Percentiles rank a stretch among this genome's conserved stretches.
phyloP scores from a whole-genome alignment of 1,284 basidiomycete genomes.

The Ceratobasidium theobromae region DNA sequence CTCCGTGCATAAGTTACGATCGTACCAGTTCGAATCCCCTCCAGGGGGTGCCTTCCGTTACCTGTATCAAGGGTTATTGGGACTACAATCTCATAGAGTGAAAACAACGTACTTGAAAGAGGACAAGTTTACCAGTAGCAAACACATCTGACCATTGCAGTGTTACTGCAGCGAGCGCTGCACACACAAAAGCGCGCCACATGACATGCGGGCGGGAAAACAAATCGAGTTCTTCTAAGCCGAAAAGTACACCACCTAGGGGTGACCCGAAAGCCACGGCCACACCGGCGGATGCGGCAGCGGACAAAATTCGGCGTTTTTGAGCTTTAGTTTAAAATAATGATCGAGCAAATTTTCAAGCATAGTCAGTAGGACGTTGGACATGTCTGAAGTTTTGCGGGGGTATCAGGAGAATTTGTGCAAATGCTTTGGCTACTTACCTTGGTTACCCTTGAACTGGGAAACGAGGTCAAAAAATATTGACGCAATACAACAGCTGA shows the following conservation, averaged over 20 bases:
- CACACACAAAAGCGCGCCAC: slow-evolving; percentile 75
- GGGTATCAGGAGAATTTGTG: no score
- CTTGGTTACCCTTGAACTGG: slow-evolving; percentile 62
- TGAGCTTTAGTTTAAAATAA: slow-evolving; percentile 52
- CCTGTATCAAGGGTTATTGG: slow-evolving; percentile 43
- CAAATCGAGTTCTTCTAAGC: slow-evolving; percentile 69
- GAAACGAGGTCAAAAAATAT: slow-evolving; percentile 57
- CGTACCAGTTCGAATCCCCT: slow-evolving; percentile 67
- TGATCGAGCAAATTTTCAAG: background rate
- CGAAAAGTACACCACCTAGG: slow-evolving; percentile 71
- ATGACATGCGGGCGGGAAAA: slow-evolving; percentile 72
- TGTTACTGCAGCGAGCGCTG: slow-evolving; percentile 67
- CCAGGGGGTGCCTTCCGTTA: slow-evolving; percentile 64
- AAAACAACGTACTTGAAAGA: slow-evolving; percentile 55
- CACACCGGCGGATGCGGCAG: slow-evolving; percentile 69
- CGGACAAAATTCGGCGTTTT: slow-evolving; percentile 66
- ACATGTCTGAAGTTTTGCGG: no score
- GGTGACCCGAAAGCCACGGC: slow-evolving; percentile 77
- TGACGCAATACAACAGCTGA: slow-evolving; percentile 67
- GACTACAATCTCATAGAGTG: background rate
- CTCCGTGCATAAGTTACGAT: background rate
- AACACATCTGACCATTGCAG: slow-evolving; percentile 74
- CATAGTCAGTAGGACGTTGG: no score
- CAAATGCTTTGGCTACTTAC: no score
- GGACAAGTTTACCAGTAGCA: slow-evolving; percentile 69